Evolutionary conservation across 2,329 filamentous ascomycete species (phyloP).

Genomic region (Dactylellina drechsleri): DNA sequence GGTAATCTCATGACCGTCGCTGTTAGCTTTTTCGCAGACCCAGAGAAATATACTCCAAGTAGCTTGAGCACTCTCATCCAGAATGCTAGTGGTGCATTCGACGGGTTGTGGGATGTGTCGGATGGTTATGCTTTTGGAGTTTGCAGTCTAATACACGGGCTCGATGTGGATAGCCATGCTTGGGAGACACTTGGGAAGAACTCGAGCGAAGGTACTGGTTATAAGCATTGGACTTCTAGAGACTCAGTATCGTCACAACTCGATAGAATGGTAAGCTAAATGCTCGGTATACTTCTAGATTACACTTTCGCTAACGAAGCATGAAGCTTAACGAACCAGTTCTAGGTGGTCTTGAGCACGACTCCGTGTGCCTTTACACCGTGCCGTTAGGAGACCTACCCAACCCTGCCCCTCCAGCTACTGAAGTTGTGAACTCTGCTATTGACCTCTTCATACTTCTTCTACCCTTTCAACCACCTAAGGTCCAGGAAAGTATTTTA

Average conservation of each 20-base stretch:
- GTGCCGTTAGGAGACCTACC: slow-evolving; percentile 66
- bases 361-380: slow-evolving; percentile 82
- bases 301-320: slow-evolving; percentile 15
- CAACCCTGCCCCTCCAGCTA: slow-evolving; percentile 78
- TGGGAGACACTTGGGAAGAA: slow-evolving; percentile 64
- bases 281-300: slow-evolving; percentile 13
- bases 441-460: slow-evolving; percentile 93
- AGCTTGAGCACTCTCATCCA: slow-evolving; percentile 91
- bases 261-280: slow-evolving; percentile 62
- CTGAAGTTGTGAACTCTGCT: slow-evolving; percentile 92
- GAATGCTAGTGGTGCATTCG: slow-evolving; percentile 86
- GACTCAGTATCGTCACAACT: slow-evolving; percentile 59
- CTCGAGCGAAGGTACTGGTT: slow-evolving; percentile 53
- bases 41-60: slow-evolving; percentile 84
- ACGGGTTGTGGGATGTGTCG: slow-evolving; percentile 91
- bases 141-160: slow-evolving; percentile 82
- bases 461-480: slow-evolving; percentile 85
- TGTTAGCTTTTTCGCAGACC: slow-evolving; percentile 90
- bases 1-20: slow-evolving; percentile 90
- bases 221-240: slow-evolving; percentile 59
- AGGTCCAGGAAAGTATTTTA: slow-evolving; percentile 93
- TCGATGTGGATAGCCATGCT: slow-evolving; percentile 75
- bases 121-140: slow-evolving; percentile 97
- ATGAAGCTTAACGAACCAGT: slow-evolving; percentile 59
- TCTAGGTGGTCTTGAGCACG: slow-evolving; percentile 81